A percentile compares a stretch with the other conserved stretches of the same genome.
Evolutionary conservation across 2,329 filamentous ascomycete genomes (phyloP).

Genomic region (Fusarium nurragi): DNA sequence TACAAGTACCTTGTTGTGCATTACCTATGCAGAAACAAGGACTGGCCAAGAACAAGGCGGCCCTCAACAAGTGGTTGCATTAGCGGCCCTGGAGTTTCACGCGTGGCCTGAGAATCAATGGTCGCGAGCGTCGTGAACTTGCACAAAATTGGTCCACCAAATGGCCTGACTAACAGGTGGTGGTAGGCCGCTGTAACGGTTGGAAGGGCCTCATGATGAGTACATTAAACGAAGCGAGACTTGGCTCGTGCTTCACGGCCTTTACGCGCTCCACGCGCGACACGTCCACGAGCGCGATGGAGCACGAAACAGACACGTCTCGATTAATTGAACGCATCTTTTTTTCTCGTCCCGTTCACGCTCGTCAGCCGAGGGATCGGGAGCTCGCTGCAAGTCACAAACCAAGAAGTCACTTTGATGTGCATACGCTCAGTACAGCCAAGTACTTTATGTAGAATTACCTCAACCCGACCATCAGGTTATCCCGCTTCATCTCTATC

Average conservation of each 20-base stretch:
- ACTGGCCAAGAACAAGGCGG: constrained; percentile 14
- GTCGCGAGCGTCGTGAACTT: constrained; percentile 10
- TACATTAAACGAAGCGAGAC: neutral
- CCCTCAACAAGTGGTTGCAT: constrained; percentile 39
- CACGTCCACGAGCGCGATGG: constrained; percentile 49
- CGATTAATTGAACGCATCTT: constrained; percentile 48
- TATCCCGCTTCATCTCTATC: constrained; percentile 19
- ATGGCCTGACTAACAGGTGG: constrained; percentile 6
- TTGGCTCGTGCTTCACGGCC: constrained; percentile 41
- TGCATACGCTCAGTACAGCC: constrained; percentile 24
- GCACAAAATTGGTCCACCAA: neutral
- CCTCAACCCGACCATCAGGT: constrained; percentile 4
- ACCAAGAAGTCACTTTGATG: constrained; percentile 37
- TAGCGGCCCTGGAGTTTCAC: constrained; percentile 23
- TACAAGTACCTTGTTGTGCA: neutral
- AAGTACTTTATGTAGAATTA: neutral
- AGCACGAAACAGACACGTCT: constrained; percentile 59
- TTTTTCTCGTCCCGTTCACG: constrained; percentile 18
- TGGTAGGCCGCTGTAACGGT: constrained; percentile 7
- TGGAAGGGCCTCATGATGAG: constrained; percentile 12
- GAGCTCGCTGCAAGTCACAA: constrained; percentile 35
- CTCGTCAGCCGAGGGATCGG: constrained; percentile 21
- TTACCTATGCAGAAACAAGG: constrained; percentile 19
- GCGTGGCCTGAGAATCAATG: constrained; percentile 21
- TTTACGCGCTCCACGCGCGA: constrained; percentile 38